Evolutionary conservation across 805 yeast genomes (phyloP), one percentile per base, ranked within the genome.

Genomic region (Starmerella vitae): DNA sequence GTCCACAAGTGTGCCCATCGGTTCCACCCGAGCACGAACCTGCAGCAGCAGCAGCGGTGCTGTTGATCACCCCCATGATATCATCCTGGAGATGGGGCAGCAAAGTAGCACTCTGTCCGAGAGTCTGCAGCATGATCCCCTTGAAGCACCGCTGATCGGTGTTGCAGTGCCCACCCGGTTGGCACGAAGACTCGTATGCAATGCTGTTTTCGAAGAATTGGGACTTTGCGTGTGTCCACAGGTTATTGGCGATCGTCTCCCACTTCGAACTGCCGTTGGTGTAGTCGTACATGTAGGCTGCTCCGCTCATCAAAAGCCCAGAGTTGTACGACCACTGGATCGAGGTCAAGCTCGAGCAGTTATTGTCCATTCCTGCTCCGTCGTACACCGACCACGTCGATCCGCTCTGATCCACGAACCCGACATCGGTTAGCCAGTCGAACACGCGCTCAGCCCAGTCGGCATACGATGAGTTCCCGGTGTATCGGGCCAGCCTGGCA

Each of bases 1-100:
- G 57, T 33, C 94, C 93, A 62, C 94, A 84, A 0, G 94, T 83
- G 48, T 76, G 74, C 8, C 79, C 78, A 55, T 83, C 94, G 1
- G 59, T 36, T 49, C 93, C 93, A 43, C 94, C 94, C 1, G 76
- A 63, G 60, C 94, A 83, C 1, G 88, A 71, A 36, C 61, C 61
- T 2, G 86, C 88, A 1, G 93, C 94, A 20, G 76, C 94, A 19
- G 46, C 41, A 2, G 83, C 80, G 17, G 77, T 73, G 24, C 65
- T 59, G 22, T 63, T 64, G 27, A 78, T 49, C 51, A 67, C 61
- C 6, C 58, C 44, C 52, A 64, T 61, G 46, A 79, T 71, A 3
- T 58, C 53, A 36, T 65, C 67, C 34, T 55, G 59, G 4, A 78
- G 63, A 29, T 64, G 59, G 2, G 84, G 83, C 2, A 71, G 74